These are phyloP conservation scores for Cubamyces lactineus DNA, from an alignment of 768 basidiomycete species.

Conservation along the genomic window DNA sequence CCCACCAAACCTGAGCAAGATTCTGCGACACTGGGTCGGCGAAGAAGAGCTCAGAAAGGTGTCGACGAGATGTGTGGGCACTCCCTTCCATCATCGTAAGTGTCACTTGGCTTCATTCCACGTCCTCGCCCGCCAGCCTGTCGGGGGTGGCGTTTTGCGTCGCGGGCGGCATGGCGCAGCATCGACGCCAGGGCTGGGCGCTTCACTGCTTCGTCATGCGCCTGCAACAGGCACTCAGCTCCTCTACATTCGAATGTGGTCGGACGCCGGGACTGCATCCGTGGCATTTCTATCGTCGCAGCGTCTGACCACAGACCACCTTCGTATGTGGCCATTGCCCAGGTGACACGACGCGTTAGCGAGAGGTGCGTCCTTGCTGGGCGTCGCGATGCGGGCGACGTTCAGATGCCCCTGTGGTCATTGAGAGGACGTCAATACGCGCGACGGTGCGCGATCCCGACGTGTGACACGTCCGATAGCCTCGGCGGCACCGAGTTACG, in stretches of 20 bases:
- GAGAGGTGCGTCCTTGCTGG: no score
- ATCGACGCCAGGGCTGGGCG: background rate
- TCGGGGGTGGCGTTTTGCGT: no score
- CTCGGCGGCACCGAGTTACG: constrained; percentile 1
- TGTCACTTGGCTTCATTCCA: constrained; percentile 4
- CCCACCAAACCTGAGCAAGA: constrained; percentile 61
- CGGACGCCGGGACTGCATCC: no score
- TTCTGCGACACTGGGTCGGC: constrained; percentile 60
- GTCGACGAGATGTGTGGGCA: constrained; percentile 38
- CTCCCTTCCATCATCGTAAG: constrained; percentile 41
- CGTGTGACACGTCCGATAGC: background rate
- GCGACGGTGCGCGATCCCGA: background rate
- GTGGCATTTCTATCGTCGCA: no score
- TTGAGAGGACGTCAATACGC: background rate
- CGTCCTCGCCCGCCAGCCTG: background rate
- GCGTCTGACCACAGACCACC: no score
- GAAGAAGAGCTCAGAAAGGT: constrained; percentile 46
- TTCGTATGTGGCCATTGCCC: no score
- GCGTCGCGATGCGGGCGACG: background rate
- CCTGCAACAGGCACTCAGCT: no score
- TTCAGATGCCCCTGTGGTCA: background rate
- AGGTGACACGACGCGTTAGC: no score
- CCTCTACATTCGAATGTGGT: no score
- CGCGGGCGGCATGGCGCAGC: background rate
- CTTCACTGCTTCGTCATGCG: no score